Evolutionary conservation across 176 grass and related monocot species (phyloP), one percentile per base, ranked within the genome.

Genomic region (Hyparrhenia diplandra): DNA sequence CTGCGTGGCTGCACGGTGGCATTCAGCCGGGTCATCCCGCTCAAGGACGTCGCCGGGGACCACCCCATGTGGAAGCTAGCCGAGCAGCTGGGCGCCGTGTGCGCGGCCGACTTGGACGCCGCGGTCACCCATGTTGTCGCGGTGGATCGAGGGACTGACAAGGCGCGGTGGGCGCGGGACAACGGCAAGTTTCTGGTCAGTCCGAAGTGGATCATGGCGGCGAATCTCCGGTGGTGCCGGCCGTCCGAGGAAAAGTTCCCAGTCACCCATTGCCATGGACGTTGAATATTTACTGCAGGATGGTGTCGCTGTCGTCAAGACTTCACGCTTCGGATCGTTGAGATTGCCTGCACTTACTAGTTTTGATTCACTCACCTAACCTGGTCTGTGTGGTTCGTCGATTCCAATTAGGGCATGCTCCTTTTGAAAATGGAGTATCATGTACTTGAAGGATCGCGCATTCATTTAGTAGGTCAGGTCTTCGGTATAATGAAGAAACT

Each of bases 81-180:
- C 52, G 52, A 57, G 52, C 21, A 76, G 67, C 77, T 95, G 58
- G 89, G 93, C 27, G 93, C 52, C 60, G 81, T 59, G 66, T 92
- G 89, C 41, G 20, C n/a, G 16, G 43, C 36, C 4, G 82, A 88
- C 1, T 81, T 87, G 43, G 87, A 77, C 8, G 67, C 32, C 9
- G 80, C 81, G 2, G 73, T 92, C 40, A 92, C 93, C 1, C 89
- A 95, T 80, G 85, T 95, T 9, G 82, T 95, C 27, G 75, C 93
- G 28, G 34, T 25, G 21, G 81, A 82, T 57, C 5, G 36, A 3
- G 39, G 29, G 32, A 90, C 84, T 9, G 32, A 83, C 29, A 88
- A 90, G 54, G 81, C 46, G 46, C 85, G 13, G 8, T 93, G 91
- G 91, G 84, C 91, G 1, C 23, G 67, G 34, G 41, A 75, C 21